Percentiles rank a stretch among this genome's conserved stretches.
Evolutionary conservation across 805 yeast genomes (phyloP).

Genomic region (Cyberlindnera saturnus): DNA sequence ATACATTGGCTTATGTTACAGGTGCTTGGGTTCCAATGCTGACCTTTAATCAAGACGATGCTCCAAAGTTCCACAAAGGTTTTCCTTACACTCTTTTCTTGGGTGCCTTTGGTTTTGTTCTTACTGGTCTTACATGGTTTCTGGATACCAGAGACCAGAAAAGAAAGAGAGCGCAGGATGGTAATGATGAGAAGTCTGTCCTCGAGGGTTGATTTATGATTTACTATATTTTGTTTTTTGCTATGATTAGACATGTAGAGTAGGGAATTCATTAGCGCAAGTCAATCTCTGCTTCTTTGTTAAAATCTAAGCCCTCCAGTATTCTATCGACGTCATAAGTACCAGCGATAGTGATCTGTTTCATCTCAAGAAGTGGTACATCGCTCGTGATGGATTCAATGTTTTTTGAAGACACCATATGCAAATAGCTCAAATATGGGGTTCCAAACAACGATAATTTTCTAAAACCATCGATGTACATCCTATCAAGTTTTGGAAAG

Average conservation of each 20-base stretch:
- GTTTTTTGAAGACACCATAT: neutral
- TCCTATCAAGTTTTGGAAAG: neutral
- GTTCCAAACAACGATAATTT: neutral
- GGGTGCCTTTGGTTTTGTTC: constrained; percentile 26
- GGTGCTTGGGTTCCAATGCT: constrained; percentile 36
- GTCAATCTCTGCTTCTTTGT: too few relatives aligned
- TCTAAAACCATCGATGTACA: neutral
- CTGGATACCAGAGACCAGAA: constrained; percentile 20
- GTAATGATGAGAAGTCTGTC: too few relatives aligned
- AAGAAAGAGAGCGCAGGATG: neutral
- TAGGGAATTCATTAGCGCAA: too few relatives aligned
- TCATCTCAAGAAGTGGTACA: neutral
- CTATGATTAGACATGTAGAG: too few relatives aligned
- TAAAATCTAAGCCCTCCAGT: too few relatives aligned
- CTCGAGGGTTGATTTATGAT: too few relatives aligned
- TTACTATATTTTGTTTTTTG: too few relatives aligned
- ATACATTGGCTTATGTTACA: constrained; percentile 37
- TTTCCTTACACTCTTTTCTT: constrained; percentile 33
- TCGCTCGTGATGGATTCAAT: neutral
- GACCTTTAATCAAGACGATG: constrained; percentile 32
- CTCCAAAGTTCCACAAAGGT: constrained; percentile 32
- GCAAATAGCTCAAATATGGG: neutral
- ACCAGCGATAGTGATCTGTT: too few relatives aligned
- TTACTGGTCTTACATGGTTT: constrained; percentile 23
- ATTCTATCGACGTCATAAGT: too few relatives aligned